Conservation (phyloP, 2,329 filamentous ascomycete genomes). For the Pyrenophora graminea region DNA sequence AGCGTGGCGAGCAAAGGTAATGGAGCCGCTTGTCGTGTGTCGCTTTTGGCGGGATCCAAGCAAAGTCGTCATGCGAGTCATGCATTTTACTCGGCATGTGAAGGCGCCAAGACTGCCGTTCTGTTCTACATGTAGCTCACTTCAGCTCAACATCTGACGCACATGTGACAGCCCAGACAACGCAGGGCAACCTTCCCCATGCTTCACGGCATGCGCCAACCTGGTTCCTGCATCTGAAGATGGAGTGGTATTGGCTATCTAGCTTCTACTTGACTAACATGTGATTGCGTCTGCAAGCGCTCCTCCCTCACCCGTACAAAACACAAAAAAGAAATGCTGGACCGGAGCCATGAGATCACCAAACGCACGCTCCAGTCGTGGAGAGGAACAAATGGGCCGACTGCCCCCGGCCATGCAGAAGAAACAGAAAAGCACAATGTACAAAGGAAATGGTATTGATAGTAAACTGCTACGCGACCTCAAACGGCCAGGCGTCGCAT, state of each 20-base stretch:
- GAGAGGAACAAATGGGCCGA: slow-evolving; percentile 7
- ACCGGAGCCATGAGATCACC: slow-evolving; percentile 10
- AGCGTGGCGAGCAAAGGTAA: slow-evolving; percentile 10
- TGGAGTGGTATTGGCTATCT: slow-evolving; percentile 17
- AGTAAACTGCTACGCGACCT: slow-evolving; percentile 14
- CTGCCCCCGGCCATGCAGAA: slow-evolving; percentile 38
- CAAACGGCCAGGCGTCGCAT: slow-evolving; percentile 5
- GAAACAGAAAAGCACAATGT: slow-evolving; percentile 24
- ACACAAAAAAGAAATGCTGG: slow-evolving; percentile 9
- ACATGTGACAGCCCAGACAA: slow-evolving; percentile 5
- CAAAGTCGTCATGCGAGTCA: slow-evolving; percentile 24
- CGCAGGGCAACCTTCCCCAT: neutral
- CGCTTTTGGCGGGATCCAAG: slow-evolving; percentile 19
- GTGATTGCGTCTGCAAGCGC: slow-evolving; percentile 5
- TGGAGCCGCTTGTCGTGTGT: slow-evolving; percentile 13
- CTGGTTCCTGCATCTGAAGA: neutral
- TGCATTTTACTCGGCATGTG: slow-evolving; percentile 26
- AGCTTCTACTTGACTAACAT: slow-evolving; percentile 3
- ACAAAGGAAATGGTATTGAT: slow-evolving; percentile 41
- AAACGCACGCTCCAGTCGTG: slow-evolving; percentile 27
- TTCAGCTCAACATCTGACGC: slow-evolving; percentile 5
- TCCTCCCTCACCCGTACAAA: slow-evolving; percentile 7
- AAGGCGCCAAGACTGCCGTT: slow-evolving; percentile 20
- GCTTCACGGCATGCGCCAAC: neutral
- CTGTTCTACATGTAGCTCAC: neutral